Conservation (phyloP, 176 grass and related monocot species). For the Avena eriantha region DNA sequence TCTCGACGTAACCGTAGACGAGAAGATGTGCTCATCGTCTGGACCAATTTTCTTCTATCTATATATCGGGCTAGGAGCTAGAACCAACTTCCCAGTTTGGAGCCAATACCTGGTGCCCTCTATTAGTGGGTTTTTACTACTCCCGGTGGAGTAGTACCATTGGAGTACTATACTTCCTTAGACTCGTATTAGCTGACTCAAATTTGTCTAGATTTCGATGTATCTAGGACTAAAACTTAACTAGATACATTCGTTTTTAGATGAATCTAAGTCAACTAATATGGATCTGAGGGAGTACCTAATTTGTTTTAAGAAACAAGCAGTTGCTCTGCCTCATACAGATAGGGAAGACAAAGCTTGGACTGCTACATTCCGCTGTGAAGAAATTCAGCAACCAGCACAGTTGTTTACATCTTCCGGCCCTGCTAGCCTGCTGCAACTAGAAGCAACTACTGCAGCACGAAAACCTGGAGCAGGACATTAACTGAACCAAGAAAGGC, state of each 20-base stretch:
- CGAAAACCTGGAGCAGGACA: slow-evolving; percentile 5
- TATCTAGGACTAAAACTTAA: too few species aligned
- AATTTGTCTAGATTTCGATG: too few species aligned
- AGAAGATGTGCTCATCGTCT: not conserved
- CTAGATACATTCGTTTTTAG: too few species aligned
- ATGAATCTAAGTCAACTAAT: too few species aligned
- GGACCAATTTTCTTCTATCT: not conserved
- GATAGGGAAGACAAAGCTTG: not conserved
- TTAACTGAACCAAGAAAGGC: not conserved
- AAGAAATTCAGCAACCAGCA: not conserved
- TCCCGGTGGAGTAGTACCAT: too few species aligned
- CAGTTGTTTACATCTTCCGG: not conserved
- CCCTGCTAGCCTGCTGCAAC: slow-evolving; percentile 8
- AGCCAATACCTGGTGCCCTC: not conserved
- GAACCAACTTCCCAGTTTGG: not conserved
- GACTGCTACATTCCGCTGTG: not conserved
- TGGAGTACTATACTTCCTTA: too few species aligned
- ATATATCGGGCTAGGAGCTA: not conserved
- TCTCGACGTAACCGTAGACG: not conserved
- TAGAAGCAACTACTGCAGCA: slow-evolving; percentile 33
- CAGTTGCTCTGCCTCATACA: not conserved
- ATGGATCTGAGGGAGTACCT: too few species aligned
- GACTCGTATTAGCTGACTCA: too few species aligned
- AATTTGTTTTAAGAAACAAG: not conserved
- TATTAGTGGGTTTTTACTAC: not conserved